These are phyloP conservation scores for Phytophthora multivora DNA, from an alignment of 352 stramenopile species.

Conservation along the genomic window DNA sequence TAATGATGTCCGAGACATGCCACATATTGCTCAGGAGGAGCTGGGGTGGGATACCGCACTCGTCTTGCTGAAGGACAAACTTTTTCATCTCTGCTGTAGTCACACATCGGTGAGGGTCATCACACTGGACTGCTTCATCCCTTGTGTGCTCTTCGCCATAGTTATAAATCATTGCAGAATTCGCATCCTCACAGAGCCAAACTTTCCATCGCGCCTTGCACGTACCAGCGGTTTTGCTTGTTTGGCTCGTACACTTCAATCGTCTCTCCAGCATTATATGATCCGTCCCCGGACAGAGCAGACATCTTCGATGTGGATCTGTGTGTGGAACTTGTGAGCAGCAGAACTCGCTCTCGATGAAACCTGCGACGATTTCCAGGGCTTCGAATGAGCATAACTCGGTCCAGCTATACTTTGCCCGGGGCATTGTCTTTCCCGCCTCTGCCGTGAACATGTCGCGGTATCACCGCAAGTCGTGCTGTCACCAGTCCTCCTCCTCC, in stretches of 20 bases:
- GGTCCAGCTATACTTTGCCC: not conserved
- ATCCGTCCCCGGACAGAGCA: not conserved
- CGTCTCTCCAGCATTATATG: not conserved
- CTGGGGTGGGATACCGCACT: constrained; percentile 3
- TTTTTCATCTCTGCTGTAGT: constrained; percentile 10
- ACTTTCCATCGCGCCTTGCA: not conserved
- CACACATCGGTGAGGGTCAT: not conserved
- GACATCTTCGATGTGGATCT: not conserved
- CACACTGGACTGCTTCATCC: not conserved
- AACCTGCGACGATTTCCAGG: not conserved
- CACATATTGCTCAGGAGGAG: constrained; percentile 5
- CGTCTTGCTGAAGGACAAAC: constrained; percentile 11
- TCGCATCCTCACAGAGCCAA: not conserved
- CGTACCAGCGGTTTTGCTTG: not conserved
- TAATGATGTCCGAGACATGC: not conserved
- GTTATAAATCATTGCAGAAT: not conserved
- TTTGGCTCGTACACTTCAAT: not conserved
- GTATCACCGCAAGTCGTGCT: not conserved
- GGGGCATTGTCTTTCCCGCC: not conserved
- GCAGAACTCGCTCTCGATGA: not conserved
- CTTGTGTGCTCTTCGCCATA: not conserved
- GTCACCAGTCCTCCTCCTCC: not conserved
- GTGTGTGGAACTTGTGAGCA: not conserved
- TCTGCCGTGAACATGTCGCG: not conserved
- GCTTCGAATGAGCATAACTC: not conserved